phyloP scores from a whole-genome alignment of 2,329 filamentous ascomycete genomes.

The Dothistroma pini region DNA sequence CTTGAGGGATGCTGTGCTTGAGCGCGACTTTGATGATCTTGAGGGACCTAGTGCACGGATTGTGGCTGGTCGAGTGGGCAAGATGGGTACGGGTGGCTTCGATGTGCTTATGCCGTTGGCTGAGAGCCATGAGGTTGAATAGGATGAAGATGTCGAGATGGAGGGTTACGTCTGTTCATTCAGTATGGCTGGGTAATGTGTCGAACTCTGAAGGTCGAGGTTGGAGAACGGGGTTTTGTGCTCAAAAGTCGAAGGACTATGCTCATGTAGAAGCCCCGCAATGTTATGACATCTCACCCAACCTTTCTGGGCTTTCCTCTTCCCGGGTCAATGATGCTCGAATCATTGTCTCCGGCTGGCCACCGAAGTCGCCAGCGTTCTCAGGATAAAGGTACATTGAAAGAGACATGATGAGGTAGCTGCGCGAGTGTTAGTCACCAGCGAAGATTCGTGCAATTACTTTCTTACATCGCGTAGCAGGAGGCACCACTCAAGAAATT shows the following conservation, averaged over 20 bases:
- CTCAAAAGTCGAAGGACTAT: background rate
- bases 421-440: background rate
- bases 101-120: constrained; percentile 63
- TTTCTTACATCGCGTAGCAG: background rate
- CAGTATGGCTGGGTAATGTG: background rate
- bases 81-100: constrained; percentile 85
- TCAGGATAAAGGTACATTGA: background rate
- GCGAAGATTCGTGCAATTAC: background rate
- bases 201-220: background rate
- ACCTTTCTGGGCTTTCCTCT: background rate
- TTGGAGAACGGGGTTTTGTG: background rate
- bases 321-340: too few species aligned
- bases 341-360: background rate
- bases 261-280: background rate
- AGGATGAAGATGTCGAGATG: constrained; percentile 26
- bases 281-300: background rate
- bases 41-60: constrained; percentile 81
- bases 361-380: background rate
- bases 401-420: background rate
- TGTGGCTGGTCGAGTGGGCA: constrained; percentile 78
- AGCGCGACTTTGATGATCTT: constrained; percentile 86
- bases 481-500: background rate
- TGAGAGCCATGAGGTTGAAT: constrained; percentile 12
- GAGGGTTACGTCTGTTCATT: constrained; percentile 9
- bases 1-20: constrained; percentile 84